These are phyloP conservation scores for Parsonsia alboflavescens DNA, from an alignment of 257 asterid species.

Conservation along the genomic window DNA sequence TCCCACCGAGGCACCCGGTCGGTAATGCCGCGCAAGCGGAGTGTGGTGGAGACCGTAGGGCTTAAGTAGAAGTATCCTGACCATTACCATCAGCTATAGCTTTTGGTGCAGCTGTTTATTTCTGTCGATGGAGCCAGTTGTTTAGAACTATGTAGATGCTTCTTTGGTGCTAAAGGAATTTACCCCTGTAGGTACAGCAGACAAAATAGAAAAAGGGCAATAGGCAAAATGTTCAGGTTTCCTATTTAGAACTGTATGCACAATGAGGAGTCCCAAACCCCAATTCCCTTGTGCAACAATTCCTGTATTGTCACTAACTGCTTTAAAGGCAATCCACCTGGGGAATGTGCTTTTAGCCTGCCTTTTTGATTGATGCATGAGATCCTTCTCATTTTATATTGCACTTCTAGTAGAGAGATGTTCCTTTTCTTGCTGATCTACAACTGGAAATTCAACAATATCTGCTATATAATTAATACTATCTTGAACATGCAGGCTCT, in stretches of 20 bases:
- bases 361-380: background rate
- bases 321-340: background rate
- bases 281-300: background rate
- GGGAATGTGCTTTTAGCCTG: background rate
- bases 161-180: background rate
- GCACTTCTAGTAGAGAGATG: background rate
- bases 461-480: background rate
- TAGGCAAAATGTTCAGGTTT: background rate
- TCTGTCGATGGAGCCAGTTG: background rate
- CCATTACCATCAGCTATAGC: too few relatives aligned
- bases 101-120: too few relatives aligned
- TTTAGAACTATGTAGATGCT: background rate
- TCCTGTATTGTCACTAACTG: background rate
- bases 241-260: background rate
- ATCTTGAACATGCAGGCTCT: background rate
- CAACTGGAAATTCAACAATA: background rate
- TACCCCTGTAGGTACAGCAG: background rate
- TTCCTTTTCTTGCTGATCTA: background rate
- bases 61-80: too few relatives aligned
- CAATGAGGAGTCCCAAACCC: background rate
- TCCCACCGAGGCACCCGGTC: too few relatives aligned
- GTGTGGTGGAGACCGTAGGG: too few relatives aligned
- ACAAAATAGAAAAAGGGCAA: background rate
- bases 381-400: background rate
- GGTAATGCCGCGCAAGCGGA: too few relatives aligned